phyloP scores from a whole-genome alignment of 2,329 filamentous ascomycete genomes.

The Botryotinia calthae region DNA sequence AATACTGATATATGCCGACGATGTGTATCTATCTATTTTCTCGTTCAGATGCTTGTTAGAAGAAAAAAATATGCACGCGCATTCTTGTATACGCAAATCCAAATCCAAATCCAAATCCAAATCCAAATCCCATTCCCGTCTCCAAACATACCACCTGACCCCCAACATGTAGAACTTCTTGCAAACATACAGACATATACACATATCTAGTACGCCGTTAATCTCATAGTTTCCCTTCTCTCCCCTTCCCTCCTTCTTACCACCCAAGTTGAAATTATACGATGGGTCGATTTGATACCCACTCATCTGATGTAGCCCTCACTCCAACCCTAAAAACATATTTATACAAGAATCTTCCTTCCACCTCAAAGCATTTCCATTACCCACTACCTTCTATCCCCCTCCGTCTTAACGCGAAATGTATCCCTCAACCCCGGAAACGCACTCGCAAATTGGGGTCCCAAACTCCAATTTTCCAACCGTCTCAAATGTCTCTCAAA shows the following conservation, averaged over 20 bases:
- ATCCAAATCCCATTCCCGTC: no score
- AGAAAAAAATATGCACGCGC: no score
- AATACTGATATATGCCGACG: not conserved
- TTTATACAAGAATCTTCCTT: not conserved
- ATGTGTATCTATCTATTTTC: not conserved
- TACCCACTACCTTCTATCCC: constrained; percentile 26
- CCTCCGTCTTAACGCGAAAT: constrained; percentile 38
- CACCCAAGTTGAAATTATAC: not conserved
- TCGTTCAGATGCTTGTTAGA: not conserved
- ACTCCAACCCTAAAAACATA: not conserved
- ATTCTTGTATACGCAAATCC: not conserved
- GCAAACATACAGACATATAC: not conserved
- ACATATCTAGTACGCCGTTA: not conserved
- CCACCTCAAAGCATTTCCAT: not conserved
- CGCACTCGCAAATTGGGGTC: constrained; percentile 61
- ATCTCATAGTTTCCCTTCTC: not conserved
- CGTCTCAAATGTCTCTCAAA: constrained; percentile 78
- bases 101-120: not conserved
- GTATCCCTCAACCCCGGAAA: constrained; percentile 58
- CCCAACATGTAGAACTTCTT: not conserved
- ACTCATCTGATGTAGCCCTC: not conserved
- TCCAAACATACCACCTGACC: not conserved
- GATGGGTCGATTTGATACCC: not conserved
- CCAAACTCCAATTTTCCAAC: constrained; percentile 78
- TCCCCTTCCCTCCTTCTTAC: not conserved